Conservation (phyloP, 345 rosid species). For the Eutrema yunnanense region DNA sequence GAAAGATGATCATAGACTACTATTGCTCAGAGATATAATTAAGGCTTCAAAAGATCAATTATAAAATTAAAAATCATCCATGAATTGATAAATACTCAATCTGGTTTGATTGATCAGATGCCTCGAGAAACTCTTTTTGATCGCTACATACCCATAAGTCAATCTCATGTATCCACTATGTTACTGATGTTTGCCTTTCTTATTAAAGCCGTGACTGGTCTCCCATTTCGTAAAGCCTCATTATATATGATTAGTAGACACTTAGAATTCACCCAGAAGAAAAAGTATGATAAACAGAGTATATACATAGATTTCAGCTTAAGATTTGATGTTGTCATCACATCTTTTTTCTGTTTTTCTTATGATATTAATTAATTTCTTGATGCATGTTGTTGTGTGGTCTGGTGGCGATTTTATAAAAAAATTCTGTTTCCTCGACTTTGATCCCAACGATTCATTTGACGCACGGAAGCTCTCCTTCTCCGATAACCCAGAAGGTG, state of each 20-base stretch:
- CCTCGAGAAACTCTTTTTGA: background rate
- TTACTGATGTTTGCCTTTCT: background rate
- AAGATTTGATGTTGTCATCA: too few species aligned
- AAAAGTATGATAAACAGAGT: too few species aligned
- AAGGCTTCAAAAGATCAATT: background rate
- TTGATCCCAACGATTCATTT: constrained; percentile 42
- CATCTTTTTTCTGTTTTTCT: too few species aligned
- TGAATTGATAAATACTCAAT: background rate
- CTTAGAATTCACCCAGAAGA: too few species aligned
- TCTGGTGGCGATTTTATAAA: too few species aligned
- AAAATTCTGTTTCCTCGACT: constrained; percentile 36
- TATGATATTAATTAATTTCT: too few species aligned
- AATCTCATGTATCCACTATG: background rate
- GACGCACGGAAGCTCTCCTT: background rate
- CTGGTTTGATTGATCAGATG: background rate
- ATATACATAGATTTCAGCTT: too few species aligned
- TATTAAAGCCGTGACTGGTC: background rate
- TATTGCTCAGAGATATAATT: background rate
- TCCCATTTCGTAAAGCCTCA: too few species aligned
- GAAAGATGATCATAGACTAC: background rate
- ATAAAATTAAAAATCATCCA: background rate
- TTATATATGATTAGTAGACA: too few species aligned
- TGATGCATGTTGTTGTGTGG: too few species aligned
- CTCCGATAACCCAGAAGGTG: background rate
- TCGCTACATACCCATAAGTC: background rate